Base-by-base conservation (phyloP, 2,329 filamentous ascomycete species). In the Pseudogymnoascus pannorum region DNA sequence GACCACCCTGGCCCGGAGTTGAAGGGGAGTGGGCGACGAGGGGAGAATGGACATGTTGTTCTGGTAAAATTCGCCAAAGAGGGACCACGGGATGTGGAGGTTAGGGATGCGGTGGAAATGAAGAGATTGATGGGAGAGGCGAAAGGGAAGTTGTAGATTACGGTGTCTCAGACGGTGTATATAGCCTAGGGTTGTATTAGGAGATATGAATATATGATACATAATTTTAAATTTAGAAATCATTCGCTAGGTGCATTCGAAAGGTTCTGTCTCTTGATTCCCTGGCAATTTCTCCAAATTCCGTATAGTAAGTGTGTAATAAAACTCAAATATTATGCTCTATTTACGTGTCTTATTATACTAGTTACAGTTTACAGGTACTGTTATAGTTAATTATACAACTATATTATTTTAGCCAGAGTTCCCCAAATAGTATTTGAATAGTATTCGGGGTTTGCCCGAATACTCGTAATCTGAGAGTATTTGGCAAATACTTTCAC, bases 41-140 rank as follows among this genome's bases (percentile, higher is more conserved):
- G 86, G 0, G 86, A 87, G 64, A 76, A 73, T 71, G 78, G 85
- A 66, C 77, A 78, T n/a, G 83, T 87, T 6, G 79, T 87, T 14
- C 64, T 87, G 64, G 79, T 85, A 3, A 75, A 73, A 59, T 84
- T 85, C 69, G 71, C 64, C 5, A 81, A 77, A 70, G 79, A 74
- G 0, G 81, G 78, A 1, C 81, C 82, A 20, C 75, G 72, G 48
- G 72, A 82, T 62, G 75, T 86, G 1, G 81, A 86, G 70, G 76
- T 87, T 2, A 51, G 44, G 2, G 44, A 51, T 2, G 44, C 44
- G 3, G 22, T 18, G 44, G 44, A 51, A 29, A 51, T 51, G 44
- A 51, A 51, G n/a, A 26, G 24, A 18, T 29, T 51, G 14, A 51
- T 51, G 44, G n/a, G n/a, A 2, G 24, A 29, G 24, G 24, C 44